phyloP scores from a whole-genome alignment of 2,329 filamentous ascomycete genomes.

The Arthrinium puccinioides region DNA sequence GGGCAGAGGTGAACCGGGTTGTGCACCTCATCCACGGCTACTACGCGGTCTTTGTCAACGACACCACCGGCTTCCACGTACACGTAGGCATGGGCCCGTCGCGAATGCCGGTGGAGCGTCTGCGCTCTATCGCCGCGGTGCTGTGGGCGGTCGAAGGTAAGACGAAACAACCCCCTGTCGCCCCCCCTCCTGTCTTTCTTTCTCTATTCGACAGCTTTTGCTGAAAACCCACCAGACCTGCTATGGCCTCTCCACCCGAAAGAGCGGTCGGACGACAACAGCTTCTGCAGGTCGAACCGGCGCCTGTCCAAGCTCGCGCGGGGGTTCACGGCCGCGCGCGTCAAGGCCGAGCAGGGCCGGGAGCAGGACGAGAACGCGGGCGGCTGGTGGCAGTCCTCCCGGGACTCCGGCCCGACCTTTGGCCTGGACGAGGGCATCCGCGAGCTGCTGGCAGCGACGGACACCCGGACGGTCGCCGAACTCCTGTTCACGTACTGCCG shows the following conservation, averaged over 20 bases:
- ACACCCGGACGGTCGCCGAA: neutral
- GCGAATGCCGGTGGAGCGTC: neutral
- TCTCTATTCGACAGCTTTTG: too few relatives aligned
- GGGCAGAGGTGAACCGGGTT: too few relatives aligned
- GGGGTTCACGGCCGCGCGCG: neutral
- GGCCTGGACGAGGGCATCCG: too few relatives aligned
- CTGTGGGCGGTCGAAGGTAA: neutral
- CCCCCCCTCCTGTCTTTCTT: neutral
- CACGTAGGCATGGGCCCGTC: slow-evolving; percentile 1
- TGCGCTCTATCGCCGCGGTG: neutral
- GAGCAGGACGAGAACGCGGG: too few relatives aligned
- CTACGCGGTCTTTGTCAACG: too few relatives aligned
- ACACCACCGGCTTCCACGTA: neutral
- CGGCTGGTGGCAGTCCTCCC: neutral
- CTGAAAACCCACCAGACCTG: too few relatives aligned
- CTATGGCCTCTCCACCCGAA: neutral
- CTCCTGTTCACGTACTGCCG: neutral
- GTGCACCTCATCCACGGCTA: too few relatives aligned
- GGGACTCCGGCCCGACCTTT: too few relatives aligned
- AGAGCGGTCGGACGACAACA: neutral
- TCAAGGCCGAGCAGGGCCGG: too few relatives aligned
- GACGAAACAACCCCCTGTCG: too few relatives aligned
- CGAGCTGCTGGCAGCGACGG: neutral
- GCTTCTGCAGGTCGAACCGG: neutral
- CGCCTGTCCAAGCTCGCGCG: neutral